These are phyloP conservation scores for Kitagawia praeruptora DNA, from an alignment of 129 eudicot species.

Conservation along the genomic window DNA sequence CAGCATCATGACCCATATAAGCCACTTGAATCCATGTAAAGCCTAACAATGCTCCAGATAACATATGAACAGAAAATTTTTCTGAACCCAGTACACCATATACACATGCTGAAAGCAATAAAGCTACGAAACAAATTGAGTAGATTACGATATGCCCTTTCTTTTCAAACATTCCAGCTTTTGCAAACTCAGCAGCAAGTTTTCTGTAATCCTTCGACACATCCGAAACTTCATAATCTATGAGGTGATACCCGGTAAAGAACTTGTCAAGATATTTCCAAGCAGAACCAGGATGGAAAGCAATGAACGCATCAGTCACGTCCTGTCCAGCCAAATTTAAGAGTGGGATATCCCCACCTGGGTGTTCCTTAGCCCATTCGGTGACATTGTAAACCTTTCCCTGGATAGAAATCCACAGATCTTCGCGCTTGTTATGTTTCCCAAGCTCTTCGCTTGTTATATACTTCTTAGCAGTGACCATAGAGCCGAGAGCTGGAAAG, in stretches of 20 bases:
- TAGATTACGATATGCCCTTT: constrained; percentile 68
- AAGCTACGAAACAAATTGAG: constrained; percentile 41
- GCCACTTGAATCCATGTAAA: constrained; percentile 79
- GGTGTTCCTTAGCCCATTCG: constrained; percentile 78
- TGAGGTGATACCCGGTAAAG: constrained; percentile 63
- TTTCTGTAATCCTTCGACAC: constrained; percentile 74
- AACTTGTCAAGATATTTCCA: constrained; percentile 62
- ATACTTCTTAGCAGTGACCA: constrained; percentile 56
- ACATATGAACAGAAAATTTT: constrained; percentile 47
- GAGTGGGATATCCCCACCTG: constrained; percentile 71
- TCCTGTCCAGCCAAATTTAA: constrained; percentile 76
- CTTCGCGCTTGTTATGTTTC: constrained; percentile 55
- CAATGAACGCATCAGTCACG: constrained; percentile 88
- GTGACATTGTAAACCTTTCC: constrained; percentile 81
- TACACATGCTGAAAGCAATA: constrained; percentile 39
- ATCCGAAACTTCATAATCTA: constrained; percentile 58
- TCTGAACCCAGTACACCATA: constrained; percentile 44
- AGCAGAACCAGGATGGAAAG: constrained; percentile 81
- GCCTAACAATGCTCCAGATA: constrained; percentile 62
- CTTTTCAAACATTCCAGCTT: constrained; percentile 72
- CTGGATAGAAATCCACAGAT: constrained; percentile 82
- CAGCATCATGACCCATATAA: constrained; percentile 88
- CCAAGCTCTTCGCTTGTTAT: constrained; percentile 61
- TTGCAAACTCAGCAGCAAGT: constrained; percentile 51
- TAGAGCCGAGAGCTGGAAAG: constrained; percentile 25